phyloP scores from a whole-genome alignment of 2,329 filamentous ascomycete species.

The Madurella mycetomatis region DNA sequence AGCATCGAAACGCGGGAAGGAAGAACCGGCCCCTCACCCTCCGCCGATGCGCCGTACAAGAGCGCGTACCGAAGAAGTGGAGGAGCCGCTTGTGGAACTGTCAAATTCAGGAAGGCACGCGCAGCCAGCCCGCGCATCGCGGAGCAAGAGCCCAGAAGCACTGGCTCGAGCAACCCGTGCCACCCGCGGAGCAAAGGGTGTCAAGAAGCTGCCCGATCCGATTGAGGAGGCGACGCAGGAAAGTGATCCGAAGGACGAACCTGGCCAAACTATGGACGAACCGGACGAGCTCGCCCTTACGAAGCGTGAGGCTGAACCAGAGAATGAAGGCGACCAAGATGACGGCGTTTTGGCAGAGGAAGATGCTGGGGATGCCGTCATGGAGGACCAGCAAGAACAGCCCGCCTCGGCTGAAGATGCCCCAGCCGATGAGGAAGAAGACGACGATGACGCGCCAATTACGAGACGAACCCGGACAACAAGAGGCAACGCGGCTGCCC shows the following conservation, averaged over 20 bases:
- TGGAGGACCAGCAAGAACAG: constrained; percentile 28
- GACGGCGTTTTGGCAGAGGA: constrained; percentile 4
- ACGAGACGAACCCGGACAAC: constrained; percentile 37
- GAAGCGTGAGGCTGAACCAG: constrained; percentile 29
- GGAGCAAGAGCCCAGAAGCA: constrained; percentile 54
- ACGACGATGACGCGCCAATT: constrained; percentile 19
- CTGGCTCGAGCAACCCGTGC: constrained; percentile 39
- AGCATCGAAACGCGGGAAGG: constrained; percentile 18
- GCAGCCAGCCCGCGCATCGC: constrained; percentile 45
- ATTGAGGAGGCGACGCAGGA: constrained; percentile 53
- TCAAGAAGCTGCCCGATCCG: constrained; percentile 45
- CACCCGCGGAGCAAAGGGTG: constrained; percentile 48
- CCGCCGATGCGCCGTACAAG: constrained; percentile 46
- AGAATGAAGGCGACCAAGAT: constrained; percentile 22
- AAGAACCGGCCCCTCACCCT: constrained; percentile 13
- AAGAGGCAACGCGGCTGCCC: constrained; percentile 28
- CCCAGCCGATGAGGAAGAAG: constrained; percentile 22
- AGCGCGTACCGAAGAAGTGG: constrained; percentile 50
- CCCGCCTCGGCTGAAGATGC: constrained; percentile 32
- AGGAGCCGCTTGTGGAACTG: constrained; percentile 54
- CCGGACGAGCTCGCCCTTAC: constrained; percentile 33
- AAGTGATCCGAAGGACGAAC: constrained; percentile 34
- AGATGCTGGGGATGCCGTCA: constrained; percentile 16
- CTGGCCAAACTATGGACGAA: constrained; percentile 29
- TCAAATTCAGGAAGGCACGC: constrained; percentile 59